phyloP scores from a whole-genome alignment of 306 rosid genomes.

The Cicer arietinum region DNA sequence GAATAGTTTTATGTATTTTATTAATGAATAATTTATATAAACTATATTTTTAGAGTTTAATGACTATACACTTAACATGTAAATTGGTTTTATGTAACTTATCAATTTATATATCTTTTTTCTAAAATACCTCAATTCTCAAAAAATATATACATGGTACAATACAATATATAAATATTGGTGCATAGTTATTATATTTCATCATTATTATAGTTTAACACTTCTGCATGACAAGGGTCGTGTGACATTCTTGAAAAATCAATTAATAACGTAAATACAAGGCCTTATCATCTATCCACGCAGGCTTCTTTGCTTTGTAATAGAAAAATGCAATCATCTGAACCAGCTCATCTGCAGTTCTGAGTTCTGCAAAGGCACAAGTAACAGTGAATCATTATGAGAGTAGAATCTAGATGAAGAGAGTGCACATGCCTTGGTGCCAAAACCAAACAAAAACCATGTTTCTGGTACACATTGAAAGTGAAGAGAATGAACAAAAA shows the following conservation, averaged over 20 bases:
- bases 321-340: constrained; percentile 93
- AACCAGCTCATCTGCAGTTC: constrained; percentile 79
- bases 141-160: no score
- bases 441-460: constrained; percentile 40
- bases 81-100: no score
- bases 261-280: constrained; percentile 50
- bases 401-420: constrained; percentile 13
- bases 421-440: constrained; percentile 23
- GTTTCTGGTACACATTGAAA: background rate
- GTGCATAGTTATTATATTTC: no score
- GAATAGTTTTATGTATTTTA: background rate
- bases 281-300: constrained; percentile 74
- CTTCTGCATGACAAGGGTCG: background rate
- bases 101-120: no score
- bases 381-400: constrained; percentile 6
- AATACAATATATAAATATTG: no score
- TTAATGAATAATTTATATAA: no score
- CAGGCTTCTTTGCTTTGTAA: constrained; percentile 89
- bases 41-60: no score
- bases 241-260: constrained; percentile 2
- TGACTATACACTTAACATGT: no score
- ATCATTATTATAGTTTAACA: no score
- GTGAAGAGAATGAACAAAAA: constrained; percentile 40
- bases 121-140: no score
- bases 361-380: constrained; percentile 55